Evolutionary conservation across 139 green algal genomes (phyloP).

Genomic region (Coelastrella sp.): DNA sequence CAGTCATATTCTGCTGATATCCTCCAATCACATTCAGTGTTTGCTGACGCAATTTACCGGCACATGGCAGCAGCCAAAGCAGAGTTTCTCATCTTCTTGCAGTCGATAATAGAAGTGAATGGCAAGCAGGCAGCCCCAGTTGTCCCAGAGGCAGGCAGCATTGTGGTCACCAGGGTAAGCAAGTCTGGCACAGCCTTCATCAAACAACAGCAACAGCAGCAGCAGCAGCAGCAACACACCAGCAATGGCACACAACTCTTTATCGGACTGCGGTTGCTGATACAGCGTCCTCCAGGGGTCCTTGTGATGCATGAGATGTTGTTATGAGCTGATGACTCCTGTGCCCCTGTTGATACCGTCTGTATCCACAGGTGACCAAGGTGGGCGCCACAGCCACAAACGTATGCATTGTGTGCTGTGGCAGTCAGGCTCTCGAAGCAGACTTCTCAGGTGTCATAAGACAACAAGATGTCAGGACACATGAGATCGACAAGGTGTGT

Average conservation of each 20-base stretch:
- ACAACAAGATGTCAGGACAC: slow-evolving; percentile 29
- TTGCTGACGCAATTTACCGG: too few relatives aligned
- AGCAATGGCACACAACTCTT: too few relatives aligned
- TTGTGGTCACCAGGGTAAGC: slow-evolving; percentile 18
- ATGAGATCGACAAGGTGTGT: slow-evolving; percentile 7
- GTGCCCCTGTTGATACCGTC: too few relatives aligned
- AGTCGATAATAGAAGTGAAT: slow-evolving; percentile 13
- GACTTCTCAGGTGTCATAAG: slow-evolving; percentile 82
- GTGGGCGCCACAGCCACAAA: slow-evolving; percentile 48
- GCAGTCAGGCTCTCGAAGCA: slow-evolving; percentile 61
- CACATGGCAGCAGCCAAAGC: too few relatives aligned
- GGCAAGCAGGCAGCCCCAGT: slow-evolving; percentile 24
- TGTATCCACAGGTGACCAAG: slow-evolving; percentile 53
- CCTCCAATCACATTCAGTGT: too few relatives aligned
- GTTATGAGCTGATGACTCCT: too few relatives aligned
- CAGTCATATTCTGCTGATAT: too few relatives aligned
- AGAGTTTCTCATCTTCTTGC: too few relatives aligned
- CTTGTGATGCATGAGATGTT: too few relatives aligned
- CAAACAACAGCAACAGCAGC: background rate
- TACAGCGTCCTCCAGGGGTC: too few relatives aligned
- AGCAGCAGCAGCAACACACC: too few relatives aligned
- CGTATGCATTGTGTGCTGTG: slow-evolving; percentile 75
- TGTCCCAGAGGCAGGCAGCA: slow-evolving; percentile 39
- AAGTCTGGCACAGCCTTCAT: background rate
- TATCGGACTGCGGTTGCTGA: too few relatives aligned